Conservation (phyloP, 805 yeast genomes). For the Blastobotrys robertii region DNA sequence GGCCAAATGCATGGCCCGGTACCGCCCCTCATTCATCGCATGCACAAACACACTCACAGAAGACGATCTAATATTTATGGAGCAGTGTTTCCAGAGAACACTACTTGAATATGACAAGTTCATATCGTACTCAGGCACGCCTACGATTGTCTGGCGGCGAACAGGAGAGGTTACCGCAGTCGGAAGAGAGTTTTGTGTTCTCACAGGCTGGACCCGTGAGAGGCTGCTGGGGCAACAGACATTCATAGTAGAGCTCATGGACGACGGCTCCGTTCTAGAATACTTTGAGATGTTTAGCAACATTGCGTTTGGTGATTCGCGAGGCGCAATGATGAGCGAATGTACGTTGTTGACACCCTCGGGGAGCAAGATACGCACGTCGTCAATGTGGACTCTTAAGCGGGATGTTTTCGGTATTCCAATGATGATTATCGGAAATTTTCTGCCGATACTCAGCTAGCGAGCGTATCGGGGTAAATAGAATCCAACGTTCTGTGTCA, state of each 20-base stretch:
- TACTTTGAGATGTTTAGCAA: conserved; percentile 78
- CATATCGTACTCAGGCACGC: conserved; percentile 52
- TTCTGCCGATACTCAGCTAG: conserved; percentile 54
- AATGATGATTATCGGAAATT: conserved; percentile 92
- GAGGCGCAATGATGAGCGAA: conserved; percentile 80
- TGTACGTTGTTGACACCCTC: conserved; percentile 55
- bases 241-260: conserved; percentile 58
- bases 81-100: conserved; percentile 47
- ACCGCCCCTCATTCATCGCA: conserved; percentile 65
- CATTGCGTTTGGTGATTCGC: conserved; percentile 83
- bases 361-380: conserved; percentile 46
- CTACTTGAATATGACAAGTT: conserved; percentile 46
- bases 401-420: conserved; percentile 96
- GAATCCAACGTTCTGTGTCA: background rate
- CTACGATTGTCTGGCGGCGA: conserved; percentile 77
- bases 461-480: background rate
- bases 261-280: conserved; percentile 76
- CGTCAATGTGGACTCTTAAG: conserved; percentile 86
- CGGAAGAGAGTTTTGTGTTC: conserved; percentile 60
- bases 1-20: conserved; percentile 36
- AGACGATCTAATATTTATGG: conserved; percentile 57
- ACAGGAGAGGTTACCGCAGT: conserved; percentile 79
- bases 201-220: conserved; percentile 54
- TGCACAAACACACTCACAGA: conserved; percentile 66
- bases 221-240: conserved; percentile 35